Evolutionary conservation across 768 basidiomycete species (phyloP).

Genomic region (Clitopilus passeckerianus): DNA sequence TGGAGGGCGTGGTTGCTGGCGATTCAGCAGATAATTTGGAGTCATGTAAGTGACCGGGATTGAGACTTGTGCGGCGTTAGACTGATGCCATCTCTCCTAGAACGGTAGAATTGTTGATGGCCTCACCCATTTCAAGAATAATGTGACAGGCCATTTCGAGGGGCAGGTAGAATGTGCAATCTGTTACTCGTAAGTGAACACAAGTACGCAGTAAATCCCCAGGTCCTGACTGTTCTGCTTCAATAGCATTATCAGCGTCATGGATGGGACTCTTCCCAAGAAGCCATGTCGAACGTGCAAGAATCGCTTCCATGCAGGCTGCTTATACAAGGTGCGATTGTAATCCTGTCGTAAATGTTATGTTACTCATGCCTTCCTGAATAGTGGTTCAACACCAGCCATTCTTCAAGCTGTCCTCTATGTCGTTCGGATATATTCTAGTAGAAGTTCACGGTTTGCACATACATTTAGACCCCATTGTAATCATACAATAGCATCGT

Average conservation of each 20-base stretch:
- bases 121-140: constrained; percentile 86
- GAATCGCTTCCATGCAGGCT: constrained; percentile 89
- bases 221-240: neutral
- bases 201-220: neutral
- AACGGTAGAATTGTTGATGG: constrained; percentile 90
- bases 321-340: constrained; percentile 74
- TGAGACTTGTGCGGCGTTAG: neutral
- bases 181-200: constrained; percentile 74
- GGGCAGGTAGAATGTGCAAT: constrained; percentile 97
- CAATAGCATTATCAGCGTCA: constrained; percentile 81
- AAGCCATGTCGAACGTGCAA: constrained; percentile 94
- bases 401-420: constrained; percentile 87
- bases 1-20: constrained; percentile 95
- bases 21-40: constrained; percentile 86
- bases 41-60: constrained; percentile 57
- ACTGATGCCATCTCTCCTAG: constrained; percentile 30
- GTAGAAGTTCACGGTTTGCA: constrained; percentile 17
- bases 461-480: neutral
- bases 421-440: constrained; percentile 82
- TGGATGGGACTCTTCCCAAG: constrained; percentile 81
- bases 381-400: constrained; percentile 87
- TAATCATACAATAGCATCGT: neutral
- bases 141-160: constrained; percentile 89
- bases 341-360: neutral
- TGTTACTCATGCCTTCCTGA: constrained; percentile 1